Evolutionary conservation across 2,329 filamentous ascomycete species (phyloP), one percentile per base, ranked within the genome.

Genomic region (Orbilia quercus): DNA sequence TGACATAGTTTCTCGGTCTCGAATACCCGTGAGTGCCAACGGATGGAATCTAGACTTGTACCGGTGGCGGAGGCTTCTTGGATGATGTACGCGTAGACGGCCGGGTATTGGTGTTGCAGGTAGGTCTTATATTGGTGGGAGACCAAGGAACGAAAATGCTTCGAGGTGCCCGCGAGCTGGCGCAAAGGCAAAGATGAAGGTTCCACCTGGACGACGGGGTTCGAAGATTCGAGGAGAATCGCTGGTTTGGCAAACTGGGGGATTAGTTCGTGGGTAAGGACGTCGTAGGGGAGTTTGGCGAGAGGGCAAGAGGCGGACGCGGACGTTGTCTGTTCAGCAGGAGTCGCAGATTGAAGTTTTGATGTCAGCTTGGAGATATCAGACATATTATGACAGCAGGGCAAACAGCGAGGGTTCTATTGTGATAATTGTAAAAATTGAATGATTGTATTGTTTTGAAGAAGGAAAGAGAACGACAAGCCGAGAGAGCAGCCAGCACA

Each of bases 261-360:
- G 60, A 66, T 62, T 1, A 73, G 48, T 12, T 73, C n/a, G 60
- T 73, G 69, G 40, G 69, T 73, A 16, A 73, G 14, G 48, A 66
- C 34, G 42, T 73, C 69, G 50, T 59, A 23, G 20, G 69, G 69
- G 11, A 73, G 54, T 7, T 40, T 16, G 0, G 57, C 54, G 6
- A 71, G 45, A 2, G 44, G 48, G 48, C 45, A 44, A 23, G 14
- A 12, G 23, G 16, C 58, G n/a, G 23, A 12, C 22, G 34, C 36
- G 2, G 42, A 20, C 18, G 5, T 16, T 20, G 42, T 9, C 28
- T 57, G 16, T 42, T 45, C 60, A 42, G 64, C 40, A 7, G 60
- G 47, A 60, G 45, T 51, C 22, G 38, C 25, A 14, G 64, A 60
- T 42, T 69, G 36, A 18, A 69, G 47, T 53, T 62, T 60, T 28